A percentile compares a stretch with the other conserved stretches of the same genome.
phyloP scores from a whole-genome alignment of 2,329 filamentous ascomycete species.

The Colletotrichum somersetense region DNA sequence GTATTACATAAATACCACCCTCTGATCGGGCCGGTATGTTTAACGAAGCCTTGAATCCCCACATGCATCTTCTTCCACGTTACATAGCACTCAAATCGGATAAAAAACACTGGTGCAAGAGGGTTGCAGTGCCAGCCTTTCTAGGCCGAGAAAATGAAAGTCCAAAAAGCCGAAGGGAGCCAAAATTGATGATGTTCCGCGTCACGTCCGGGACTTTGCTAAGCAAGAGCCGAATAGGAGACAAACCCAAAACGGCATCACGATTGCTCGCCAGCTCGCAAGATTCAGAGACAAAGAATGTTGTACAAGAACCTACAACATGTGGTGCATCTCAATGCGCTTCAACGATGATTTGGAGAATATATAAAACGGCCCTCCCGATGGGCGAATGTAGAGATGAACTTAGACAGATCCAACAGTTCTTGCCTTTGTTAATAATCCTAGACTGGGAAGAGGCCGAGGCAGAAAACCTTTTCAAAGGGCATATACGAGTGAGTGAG shows the following conservation, averaged over 20 bases:
- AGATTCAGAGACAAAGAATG: neutral
- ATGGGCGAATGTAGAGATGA: neutral
- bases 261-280: neutral
- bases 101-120: neutral
- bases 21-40: neutral
- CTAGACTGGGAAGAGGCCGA: neutral
- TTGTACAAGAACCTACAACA: neutral
- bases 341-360: neutral
- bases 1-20: neutral
- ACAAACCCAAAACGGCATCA: neutral
- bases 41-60: neutral
- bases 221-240: neutral
- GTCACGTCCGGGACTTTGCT: neutral
- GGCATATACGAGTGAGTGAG: no score
- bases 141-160: neutral
- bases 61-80: neutral
- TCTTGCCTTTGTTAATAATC: neutral
- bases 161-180: neutral
- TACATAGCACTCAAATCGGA: neutral
- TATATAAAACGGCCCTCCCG: neutral
- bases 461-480: no score
- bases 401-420: neutral
- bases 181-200: neutral
- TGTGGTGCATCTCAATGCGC: neutral
- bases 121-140: neutral